These are phyloP conservation scores for Leishmania braziliensis DNA, from an alignment of 208 protist genomes.

Conservation along the genomic window DNA sequence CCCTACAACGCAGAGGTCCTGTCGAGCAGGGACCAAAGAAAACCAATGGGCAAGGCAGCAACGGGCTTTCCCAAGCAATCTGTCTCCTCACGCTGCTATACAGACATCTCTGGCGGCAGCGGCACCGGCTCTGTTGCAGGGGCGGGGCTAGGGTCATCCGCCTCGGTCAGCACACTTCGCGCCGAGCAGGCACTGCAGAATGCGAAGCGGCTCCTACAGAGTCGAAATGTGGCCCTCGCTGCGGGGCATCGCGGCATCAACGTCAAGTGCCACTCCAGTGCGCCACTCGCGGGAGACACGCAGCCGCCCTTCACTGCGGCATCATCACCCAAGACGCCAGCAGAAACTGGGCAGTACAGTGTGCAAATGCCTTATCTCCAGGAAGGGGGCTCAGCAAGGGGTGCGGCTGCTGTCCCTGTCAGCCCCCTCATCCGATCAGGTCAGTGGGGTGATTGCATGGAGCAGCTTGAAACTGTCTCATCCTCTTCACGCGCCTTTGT, in stretches of 20 bases:
- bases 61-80: not conserved
- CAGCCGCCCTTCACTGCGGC: not conserved
- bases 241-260: not conserved
- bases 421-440: not conserved
- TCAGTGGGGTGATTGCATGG: not conserved
- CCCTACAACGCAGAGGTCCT: not conserved
- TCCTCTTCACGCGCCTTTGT: not conserved
- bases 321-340: not conserved
- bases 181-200: conserved; percentile 29
- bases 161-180: conserved; percentile 9
- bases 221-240: conserved; percentile 2
- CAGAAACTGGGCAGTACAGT: not conserved
- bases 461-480: not conserved
- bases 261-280: too few species aligned
- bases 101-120: conserved; percentile 10
- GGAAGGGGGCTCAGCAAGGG: not conserved
- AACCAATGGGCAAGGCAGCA: not conserved
- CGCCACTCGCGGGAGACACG: not conserved
- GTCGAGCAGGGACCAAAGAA: not conserved
- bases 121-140: not conserved
- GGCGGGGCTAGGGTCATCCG: not conserved
- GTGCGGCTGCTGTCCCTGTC: not conserved
- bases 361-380: not conserved
- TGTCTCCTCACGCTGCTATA: conserved; percentile 15
- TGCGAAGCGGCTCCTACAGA: conserved; percentile 23